Evolutionary conservation across 1,284 basidiomycete genomes (phyloP), one percentile per base, ranked within the genome.

Genomic region (Heterobasidion annosum): DNA sequence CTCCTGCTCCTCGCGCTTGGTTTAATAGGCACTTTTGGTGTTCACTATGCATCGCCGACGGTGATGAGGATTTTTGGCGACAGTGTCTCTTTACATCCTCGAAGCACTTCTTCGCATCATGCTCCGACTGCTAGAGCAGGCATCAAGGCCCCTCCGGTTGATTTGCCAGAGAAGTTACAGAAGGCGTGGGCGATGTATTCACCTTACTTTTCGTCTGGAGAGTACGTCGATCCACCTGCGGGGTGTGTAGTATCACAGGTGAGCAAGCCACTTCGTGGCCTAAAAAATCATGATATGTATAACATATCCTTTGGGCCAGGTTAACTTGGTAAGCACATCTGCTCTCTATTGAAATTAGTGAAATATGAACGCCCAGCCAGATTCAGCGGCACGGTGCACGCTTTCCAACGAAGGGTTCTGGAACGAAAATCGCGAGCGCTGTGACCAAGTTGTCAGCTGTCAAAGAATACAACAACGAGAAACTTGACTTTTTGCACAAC

Each of bases 311-410:
- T 4, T 25, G 3, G 25, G 4, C 25, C 25, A 49, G 48, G 48
- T 49, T 32, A 49, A 49, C 34, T 32, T 49, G 33, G 48, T 49
- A 35, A 34, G 48, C 25, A 18, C 18, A 3, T 47, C 13, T 35
- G 18, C 34, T 3, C 4, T 25, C 25, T 25, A 7, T n/a, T 49
- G 3, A 8, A 34, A 25, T 18, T 0, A 10, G 15, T 1, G 48
- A 34, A 12, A 49, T 49, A 8, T 8, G 15, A n/a, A 12, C 18
- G 48, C 3, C 9, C 12, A 12, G 34, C 0, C 6, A 93, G 91
- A 69, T 95, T n/a, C 86, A 94, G 69, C 75, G 92, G 9, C 93
- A 95, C 62, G 89, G 90, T 0, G 83, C 88, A 1, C 78, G 93
- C 34, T 93, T 78, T 60, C 93, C 92, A 0, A 92, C 91, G 0